A percentile compares a stretch with the other conserved stretches of the same genome.
phyloP scores from a whole-genome alignment of 2,329 filamentous ascomycete species.

The Beauveria scarabaeidicola region DNA sequence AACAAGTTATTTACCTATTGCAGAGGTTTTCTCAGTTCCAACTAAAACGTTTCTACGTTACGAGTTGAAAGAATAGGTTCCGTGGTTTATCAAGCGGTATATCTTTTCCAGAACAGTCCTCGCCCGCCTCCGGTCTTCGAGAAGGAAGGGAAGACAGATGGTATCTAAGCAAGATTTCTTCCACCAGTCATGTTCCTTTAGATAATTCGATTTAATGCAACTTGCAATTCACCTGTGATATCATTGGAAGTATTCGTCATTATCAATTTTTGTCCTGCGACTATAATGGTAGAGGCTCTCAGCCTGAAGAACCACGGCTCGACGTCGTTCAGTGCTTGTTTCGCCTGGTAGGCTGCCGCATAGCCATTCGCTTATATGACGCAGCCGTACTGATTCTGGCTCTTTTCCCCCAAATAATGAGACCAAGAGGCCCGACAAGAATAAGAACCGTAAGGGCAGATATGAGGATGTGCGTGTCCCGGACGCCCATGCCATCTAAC shows the following conservation, averaged over 20 bases:
- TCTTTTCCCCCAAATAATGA: constrained; percentile 14
- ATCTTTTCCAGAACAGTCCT: constrained; percentile 24
- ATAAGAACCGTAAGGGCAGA: constrained; percentile 5
- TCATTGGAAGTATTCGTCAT: neutral
- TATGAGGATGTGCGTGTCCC: constrained; percentile 12
- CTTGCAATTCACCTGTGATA: no score
- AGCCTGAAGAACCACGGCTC: no score
- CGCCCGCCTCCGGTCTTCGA: constrained; percentile 25
- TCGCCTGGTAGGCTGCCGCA: constrained; percentile 2
- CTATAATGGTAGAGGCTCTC: no score
- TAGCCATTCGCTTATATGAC: constrained; percentile 7
- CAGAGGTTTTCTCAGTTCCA: constrained; percentile 26
- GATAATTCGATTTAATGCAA: no score
- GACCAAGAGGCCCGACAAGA: constrained; percentile 9
- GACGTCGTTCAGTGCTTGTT: neutral
- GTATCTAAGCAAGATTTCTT: neutral
- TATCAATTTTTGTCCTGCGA: neutral
- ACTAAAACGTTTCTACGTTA: constrained; percentile 25
- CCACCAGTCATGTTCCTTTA: neutral
- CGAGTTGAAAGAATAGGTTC: constrained; percentile 25
- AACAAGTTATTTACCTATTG: neutral
- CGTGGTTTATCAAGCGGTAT: constrained; percentile 30
- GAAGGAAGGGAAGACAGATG: constrained; percentile 4
- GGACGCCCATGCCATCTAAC: constrained; percentile 18
- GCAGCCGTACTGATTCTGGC: constrained; percentile 9